These are phyloP conservation scores for Populus ilicifolia DNA, from an alignment of 345 rosid species.

Conservation along the genomic window DNA sequence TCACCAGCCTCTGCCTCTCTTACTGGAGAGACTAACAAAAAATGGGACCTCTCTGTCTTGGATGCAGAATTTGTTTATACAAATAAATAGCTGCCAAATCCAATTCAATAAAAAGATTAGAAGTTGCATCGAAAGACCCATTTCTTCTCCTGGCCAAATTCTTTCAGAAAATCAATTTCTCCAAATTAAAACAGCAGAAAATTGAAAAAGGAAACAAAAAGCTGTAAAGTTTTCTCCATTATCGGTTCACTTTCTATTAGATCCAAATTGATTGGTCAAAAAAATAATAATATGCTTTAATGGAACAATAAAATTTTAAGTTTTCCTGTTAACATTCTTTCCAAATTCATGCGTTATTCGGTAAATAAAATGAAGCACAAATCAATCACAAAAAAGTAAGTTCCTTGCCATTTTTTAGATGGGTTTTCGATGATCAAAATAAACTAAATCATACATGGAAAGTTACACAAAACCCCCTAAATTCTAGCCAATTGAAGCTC, in stretches of 20 bases:
- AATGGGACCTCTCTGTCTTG: not conserved
- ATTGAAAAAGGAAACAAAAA: not conserved
- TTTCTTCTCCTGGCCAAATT: not conserved
- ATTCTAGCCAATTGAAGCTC: conserved; percentile 1
- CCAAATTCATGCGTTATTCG: not conserved
- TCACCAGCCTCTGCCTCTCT: conserved; percentile 8
- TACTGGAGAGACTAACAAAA: not conserved
- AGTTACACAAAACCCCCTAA: not conserved
- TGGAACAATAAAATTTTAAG: not conserved
- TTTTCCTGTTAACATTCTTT: not conserved
- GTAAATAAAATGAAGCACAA: not conserved
- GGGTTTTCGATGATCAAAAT: not conserved
- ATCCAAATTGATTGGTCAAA: not conserved
- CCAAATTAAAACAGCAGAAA: not conserved
- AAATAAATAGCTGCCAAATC: conserved; percentile 10
- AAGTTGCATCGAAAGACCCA: not conserved
- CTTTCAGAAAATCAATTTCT: not conserved
- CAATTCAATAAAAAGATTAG: not conserved
- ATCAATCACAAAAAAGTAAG: not conserved
- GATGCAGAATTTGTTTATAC: not conserved
- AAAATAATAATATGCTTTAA: not conserved
- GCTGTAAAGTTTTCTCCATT: not conserved
- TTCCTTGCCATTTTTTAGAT: not conserved
- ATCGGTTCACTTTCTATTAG: not conserved
- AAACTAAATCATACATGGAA: conserved; percentile 12